Evolutionary conservation across 2,329 filamentous ascomycete genomes (phyloP), one percentile per base, ranked within the genome.

Genomic region (Epichloe coenophiala): DNA sequence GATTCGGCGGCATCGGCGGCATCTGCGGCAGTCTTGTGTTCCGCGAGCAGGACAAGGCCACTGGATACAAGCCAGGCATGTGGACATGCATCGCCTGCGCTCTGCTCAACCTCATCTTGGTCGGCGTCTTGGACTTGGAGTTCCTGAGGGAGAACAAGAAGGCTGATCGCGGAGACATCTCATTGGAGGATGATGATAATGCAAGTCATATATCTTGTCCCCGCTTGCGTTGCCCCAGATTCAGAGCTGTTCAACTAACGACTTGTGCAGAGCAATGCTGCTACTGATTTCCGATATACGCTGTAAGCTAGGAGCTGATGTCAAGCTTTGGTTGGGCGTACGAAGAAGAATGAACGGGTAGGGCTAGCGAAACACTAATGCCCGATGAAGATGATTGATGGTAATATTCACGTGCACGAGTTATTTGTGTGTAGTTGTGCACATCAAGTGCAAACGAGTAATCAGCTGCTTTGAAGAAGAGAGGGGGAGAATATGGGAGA

Each of bases 11-110:
- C 2, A 71, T 94, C 27, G 88, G 88, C 38, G 87, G 88, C 36
- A 93, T 93, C 55, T 78, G 79, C 1, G 86, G 86, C 27, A 80
- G 78, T 57, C 71, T 88, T 51, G 81, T 91, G 11, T 93, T 91
- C 68, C 74, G 81, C 57, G 60, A 67, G 49, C 61, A 80, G 64
- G 79, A 82, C 59, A 60, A 60, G 54, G 59, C 63, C 8, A 75
- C 75, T 1, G 64, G 64, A 3, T 82, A 82, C 62, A 69, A 63
- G 58, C 76, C 76, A 0, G 77, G 77, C 23, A 64, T 80, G 57
- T 80, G 72, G 50, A 70, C 76, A 5, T 78, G 76, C 61, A 75
- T 80, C 42, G 70, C 75, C 1, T 74, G 70, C 55, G 68, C 66
- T 23, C 57, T 74, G 2, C 54, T 78, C 44, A 73, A 62, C 23